phyloP scores from a whole-genome alignment of 1,284 basidiomycete genomes.

The Volvariella volvacea region DNA sequence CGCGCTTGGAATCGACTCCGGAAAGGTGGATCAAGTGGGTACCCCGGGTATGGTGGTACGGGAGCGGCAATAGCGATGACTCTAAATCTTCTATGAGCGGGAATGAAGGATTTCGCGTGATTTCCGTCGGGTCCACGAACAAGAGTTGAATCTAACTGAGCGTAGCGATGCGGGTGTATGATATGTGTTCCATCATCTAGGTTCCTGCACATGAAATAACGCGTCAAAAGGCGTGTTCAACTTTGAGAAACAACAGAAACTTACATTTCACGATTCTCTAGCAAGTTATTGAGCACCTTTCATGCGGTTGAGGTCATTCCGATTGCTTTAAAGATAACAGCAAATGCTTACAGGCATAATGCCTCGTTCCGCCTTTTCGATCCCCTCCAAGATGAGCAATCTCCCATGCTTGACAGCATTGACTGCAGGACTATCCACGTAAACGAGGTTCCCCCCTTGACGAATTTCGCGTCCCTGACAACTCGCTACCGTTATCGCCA shows the following conservation, averaged over 20 bases:
- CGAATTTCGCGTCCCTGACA: constrained; percentile 51
- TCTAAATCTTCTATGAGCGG: constrained; percentile 56
- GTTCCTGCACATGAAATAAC: constrained; percentile 33
- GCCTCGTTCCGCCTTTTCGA: constrained; percentile 64
- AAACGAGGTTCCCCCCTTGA: constrained; percentile 50
- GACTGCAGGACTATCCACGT: constrained; percentile 60
- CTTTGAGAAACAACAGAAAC: constrained; percentile 7
- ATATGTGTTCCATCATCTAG: constrained; percentile 70
- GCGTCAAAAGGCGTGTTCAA: neutral
- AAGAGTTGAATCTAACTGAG: constrained; percentile 34
- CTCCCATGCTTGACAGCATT: constrained; percentile 60
- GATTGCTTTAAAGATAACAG: neutral
- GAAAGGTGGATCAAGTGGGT: constrained; percentile 63
- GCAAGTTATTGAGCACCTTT: constrained; percentile 56
- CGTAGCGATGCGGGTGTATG: constrained; percentile 52
- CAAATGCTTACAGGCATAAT: constrained; percentile 41
- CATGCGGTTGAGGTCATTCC: neutral
- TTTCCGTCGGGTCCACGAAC: constrained; percentile 19
- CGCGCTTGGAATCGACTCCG: constrained; percentile 63
- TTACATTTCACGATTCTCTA: constrained; percentile 65
- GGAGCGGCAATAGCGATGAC: constrained; percentile 62
- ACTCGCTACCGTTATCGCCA: no score
- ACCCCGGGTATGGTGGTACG: constrained; percentile 59
- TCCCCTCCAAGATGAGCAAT: constrained; percentile 59
- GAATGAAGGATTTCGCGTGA: constrained; percentile 39